Evolutionary conservation across 768 basidiomycete species (phyloP).

Genomic region (Agaricus subrufescens): DNA sequence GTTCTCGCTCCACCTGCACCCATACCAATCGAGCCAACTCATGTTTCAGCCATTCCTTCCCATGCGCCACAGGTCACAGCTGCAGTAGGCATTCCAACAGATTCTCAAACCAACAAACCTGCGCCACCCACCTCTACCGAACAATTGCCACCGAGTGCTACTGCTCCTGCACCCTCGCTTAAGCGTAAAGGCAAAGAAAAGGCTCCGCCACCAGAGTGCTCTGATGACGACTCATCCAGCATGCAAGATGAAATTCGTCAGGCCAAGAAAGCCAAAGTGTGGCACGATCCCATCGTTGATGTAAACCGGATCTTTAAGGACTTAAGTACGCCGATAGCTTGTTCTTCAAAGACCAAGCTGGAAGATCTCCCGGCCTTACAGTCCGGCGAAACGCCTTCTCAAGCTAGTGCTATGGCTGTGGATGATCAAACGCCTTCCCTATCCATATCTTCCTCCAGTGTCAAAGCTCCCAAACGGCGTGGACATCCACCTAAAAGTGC

Average conservation of each 20-base stretch:
- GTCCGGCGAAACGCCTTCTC: too few species aligned
- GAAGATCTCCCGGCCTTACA: not conserved
- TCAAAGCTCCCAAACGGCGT: too few species aligned
- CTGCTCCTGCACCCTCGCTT: not conserved
- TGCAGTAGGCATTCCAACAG: too few species aligned
- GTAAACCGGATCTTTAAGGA: not conserved
- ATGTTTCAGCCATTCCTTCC: too few species aligned
- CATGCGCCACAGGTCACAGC: too few species aligned
- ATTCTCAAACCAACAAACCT: not conserved
- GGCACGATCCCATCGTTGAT: not conserved
- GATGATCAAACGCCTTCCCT: too few species aligned
- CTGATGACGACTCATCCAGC: not conserved
- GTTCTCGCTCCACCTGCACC: not conserved
- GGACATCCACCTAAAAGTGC: too few species aligned
- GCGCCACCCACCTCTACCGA: not conserved
- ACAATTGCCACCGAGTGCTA: not conserved
- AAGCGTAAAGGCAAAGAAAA: slow-evolving; percentile 3
- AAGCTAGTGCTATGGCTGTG: too few species aligned
- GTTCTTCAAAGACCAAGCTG: not conserved
- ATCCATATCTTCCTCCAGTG: too few species aligned
- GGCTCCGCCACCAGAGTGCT: not conserved
- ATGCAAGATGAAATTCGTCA: not conserved
- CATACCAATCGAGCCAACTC: too few species aligned
- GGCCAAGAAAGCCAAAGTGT: not conserved
- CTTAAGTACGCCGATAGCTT: not conserved